phyloP scores from a whole-genome alignment of 805 yeast species.

The Candida takata region DNA sequence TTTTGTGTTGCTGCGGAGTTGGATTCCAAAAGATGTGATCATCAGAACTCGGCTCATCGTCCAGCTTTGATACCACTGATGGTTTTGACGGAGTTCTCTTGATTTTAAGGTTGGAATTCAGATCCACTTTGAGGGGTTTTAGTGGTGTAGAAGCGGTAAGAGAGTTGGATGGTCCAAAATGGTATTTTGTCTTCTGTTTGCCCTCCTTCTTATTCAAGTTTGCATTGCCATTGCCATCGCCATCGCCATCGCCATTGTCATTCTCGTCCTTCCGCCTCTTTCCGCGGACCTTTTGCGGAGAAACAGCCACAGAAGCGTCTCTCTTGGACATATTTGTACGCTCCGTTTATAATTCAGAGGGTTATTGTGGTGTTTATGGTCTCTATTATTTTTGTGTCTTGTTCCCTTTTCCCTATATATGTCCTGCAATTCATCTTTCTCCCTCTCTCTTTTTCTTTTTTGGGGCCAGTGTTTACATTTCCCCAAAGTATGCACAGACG shows the following conservation, averaged over 20 bases:
- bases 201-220: slow-evolving; percentile 4
- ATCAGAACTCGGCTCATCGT: slow-evolving; percentile 18
- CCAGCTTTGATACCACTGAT: slow-evolving; percentile 1
- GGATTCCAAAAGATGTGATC: slow-evolving; percentile 25
- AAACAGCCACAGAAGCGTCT: neutral
- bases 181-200: slow-evolving; percentile 8
- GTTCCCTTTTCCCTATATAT: too few species aligned
- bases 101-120: neutral
- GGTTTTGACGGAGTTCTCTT: slow-evolving; percentile 5
- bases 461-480: too few species aligned
- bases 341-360: too few species aligned
- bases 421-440: too few species aligned
- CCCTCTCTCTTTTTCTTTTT: too few species aligned
- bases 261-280: slow-evolving; percentile 11
- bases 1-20: slow-evolving; percentile 16
- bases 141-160: slow-evolving; percentile 6
- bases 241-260: slow-evolving; percentile 1
- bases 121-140: slow-evolving; percentile 1
- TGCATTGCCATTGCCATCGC: slow-evolving; percentile 1
- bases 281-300: neutral
- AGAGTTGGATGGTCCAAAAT: slow-evolving; percentile 10
- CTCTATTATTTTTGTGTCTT: too few species aligned
- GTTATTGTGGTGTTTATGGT: too few species aligned
- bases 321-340: neutral
- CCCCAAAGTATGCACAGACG: neutral